Evolutionary conservation across 805 yeast genomes (phyloP).

Genomic region (Pichia occidentalis): DNA sequence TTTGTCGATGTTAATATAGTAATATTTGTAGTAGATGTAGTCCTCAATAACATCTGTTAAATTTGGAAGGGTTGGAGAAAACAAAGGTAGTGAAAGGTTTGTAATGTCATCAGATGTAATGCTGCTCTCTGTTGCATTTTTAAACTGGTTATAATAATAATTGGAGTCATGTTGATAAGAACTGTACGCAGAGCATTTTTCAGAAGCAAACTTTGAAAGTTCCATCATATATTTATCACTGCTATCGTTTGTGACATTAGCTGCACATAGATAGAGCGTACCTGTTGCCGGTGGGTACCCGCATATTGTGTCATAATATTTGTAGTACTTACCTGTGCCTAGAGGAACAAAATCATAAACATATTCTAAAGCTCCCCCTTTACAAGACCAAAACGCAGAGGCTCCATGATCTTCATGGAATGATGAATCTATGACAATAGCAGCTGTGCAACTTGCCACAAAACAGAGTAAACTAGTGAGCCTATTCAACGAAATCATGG

Average conservation of each 20-base stretch:
- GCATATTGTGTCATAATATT: slow-evolving; percentile 7
- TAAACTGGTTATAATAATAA: too few species aligned
- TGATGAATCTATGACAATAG: too few species aligned
- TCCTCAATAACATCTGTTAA: slow-evolving; percentile 3
- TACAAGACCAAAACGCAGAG: slow-evolving; percentile 14
- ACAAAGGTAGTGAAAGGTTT: slow-evolving; percentile 12
- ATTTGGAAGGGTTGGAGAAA: slow-evolving; percentile 14
- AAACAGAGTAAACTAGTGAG: too few species aligned
- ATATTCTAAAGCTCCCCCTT: background rate
- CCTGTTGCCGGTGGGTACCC: slow-evolving; percentile 18
- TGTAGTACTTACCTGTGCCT: background rate
- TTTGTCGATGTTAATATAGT: slow-evolving; percentile 22
- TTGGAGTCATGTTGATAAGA: too few species aligned
- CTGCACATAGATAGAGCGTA: slow-evolving; percentile 13
- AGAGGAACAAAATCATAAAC: slow-evolving; percentile 10
- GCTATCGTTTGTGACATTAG: too few species aligned
- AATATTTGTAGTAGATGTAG: slow-evolving; percentile 12
- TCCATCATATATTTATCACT: too few species aligned
- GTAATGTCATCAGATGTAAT: slow-evolving; percentile 4
- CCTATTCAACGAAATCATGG: too few species aligned
- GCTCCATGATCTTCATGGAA: too few species aligned
- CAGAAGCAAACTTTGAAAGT: too few species aligned
- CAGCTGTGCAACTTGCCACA: too few species aligned
- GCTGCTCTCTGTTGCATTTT: slow-evolving; percentile 9
- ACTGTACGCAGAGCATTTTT: too few species aligned